phyloP scores from a whole-genome alignment of 2,329 filamentous ascomycete genomes.

The Coccinonectria pachysandricola region DNA sequence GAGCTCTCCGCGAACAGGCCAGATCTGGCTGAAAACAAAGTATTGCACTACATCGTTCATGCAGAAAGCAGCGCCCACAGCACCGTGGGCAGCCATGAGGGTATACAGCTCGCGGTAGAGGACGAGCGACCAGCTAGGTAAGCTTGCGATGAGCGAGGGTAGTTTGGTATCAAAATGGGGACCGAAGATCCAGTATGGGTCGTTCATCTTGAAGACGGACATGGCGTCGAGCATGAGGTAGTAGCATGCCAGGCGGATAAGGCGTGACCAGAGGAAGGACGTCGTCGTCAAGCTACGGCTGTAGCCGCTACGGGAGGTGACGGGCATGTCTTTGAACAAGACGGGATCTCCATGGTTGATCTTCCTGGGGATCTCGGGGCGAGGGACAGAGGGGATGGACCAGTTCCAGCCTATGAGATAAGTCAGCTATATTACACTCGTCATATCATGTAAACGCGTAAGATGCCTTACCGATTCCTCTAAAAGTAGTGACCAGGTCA shows the following conservation, averaged over 20 bases:
- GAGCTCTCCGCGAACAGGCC: constrained; percentile 39
- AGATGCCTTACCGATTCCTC: constrained; percentile 38
- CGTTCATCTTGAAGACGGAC: constrained; percentile 58
- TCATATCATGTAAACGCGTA: neutral
- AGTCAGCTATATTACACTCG: constrained; percentile 1
- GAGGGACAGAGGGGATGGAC: constrained; percentile 40
- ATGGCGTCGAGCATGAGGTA: constrained; percentile 63
- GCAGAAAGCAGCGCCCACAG: constrained; percentile 51
- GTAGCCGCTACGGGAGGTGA: constrained; percentile 35
- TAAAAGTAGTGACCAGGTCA: constrained; percentile 44
- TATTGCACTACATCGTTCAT: constrained; percentile 49
- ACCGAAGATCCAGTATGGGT: constrained; percentile 64
- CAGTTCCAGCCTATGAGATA: constrained; percentile 44
- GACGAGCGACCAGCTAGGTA: constrained; percentile 36
- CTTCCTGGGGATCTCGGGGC: constrained; percentile 28
- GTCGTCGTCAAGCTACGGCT: constrained; percentile 30
- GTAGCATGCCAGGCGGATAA: constrained; percentile 37
- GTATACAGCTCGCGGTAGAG: constrained; percentile 47
- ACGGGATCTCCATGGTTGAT: constrained; percentile 26
- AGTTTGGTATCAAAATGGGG: constrained; percentile 25
- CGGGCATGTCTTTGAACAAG: constrained; percentile 31
- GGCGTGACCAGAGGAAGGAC: constrained; percentile 34
- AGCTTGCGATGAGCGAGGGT: constrained; percentile 31
- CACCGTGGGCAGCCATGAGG: constrained; percentile 45
- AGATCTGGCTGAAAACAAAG: constrained; percentile 36